Conservation (phyloP, 805 yeast species). For the Candida palmyrensis region DNA sequence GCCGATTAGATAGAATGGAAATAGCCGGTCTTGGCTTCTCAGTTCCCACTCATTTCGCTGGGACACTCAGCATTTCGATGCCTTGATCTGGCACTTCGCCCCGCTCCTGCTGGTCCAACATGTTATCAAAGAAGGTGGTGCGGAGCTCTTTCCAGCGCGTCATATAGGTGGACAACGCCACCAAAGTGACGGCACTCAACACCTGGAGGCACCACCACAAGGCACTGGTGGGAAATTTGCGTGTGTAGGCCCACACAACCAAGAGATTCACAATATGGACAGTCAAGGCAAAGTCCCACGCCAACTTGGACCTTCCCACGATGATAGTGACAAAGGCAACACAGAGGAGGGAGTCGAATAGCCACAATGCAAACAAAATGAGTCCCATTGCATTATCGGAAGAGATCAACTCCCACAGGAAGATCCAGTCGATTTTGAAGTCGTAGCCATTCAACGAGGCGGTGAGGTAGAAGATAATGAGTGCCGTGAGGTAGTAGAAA, state of each 20-base stretch:
- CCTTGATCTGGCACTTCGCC: slow-evolving; percentile 23
- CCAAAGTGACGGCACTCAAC: slow-evolving; percentile 61
- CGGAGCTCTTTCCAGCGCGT: slow-evolving; percentile 89
- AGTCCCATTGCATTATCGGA: slow-evolving; percentile 78
- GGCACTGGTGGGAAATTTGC: slow-evolving; percentile 61
- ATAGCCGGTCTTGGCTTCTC: too few species aligned
- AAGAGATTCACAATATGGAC: slow-evolving; percentile 75
- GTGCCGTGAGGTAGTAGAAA: slow-evolving; percentile 73
- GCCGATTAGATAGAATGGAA: too few species aligned
- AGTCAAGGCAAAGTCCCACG: slow-evolving; percentile 96
- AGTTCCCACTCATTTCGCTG: too few species aligned
- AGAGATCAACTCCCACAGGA: slow-evolving; percentile 74
- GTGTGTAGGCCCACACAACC: slow-evolving; percentile 62
- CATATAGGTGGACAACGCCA: slow-evolving; percentile 81
- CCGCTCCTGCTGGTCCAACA: slow-evolving; percentile 54
- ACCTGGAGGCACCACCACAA: slow-evolving; percentile 85
- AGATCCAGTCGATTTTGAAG: slow-evolving; percentile 64
- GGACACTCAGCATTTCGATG: slow-evolving; percentile 23
- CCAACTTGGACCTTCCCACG: slow-evolving; percentile 89
- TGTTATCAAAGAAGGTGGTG: slow-evolving; percentile 84
- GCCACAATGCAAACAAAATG: slow-evolving; percentile 71
- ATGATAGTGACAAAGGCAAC: slow-evolving; percentile 80
- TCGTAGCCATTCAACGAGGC: slow-evolving; percentile 68
- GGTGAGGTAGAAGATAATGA: slow-evolving; percentile 57
- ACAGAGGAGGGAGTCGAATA: slow-evolving; percentile 75